A percentile compares a stretch with the other conserved stretches of the same genome.
These are phyloP conservation scores for Cladosporium velox DNA, from an alignment of 2,329 filamentous ascomycete genomes.

Conservation along the genomic window DNA sequence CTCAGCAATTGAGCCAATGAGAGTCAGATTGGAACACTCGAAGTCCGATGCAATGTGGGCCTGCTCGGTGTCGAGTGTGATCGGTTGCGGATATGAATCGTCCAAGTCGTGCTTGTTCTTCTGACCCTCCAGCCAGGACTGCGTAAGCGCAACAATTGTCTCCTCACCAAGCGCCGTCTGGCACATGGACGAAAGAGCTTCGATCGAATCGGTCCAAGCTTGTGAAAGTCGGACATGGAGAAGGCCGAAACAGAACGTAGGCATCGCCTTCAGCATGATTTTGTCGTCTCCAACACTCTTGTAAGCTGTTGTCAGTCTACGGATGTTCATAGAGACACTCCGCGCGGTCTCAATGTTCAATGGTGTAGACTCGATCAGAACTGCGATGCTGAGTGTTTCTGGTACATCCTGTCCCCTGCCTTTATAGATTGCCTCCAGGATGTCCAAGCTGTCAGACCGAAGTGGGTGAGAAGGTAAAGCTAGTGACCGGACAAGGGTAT, in stretches of 20 bases:
- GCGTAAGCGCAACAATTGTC: slow-evolving; percentile 68
- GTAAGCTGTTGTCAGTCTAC: slow-evolving; percentile 71
- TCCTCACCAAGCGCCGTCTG: slow-evolving; percentile 72
- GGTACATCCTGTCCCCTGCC: slow-evolving; percentile 52
- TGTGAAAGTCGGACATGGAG: slow-evolving; percentile 82
- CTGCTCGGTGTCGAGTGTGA: slow-evolving; percentile 29
- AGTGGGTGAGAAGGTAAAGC: slow-evolving; percentile 73
- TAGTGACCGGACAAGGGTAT: slow-evolving; percentile 71
- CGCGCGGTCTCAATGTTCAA: slow-evolving; percentile 75
- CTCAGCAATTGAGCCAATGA: slow-evolving; percentile 56
- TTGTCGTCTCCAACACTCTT: slow-evolving; percentile 58
- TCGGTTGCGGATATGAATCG: not conserved
- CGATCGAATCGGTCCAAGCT: slow-evolving; percentile 81
- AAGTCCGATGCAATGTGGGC: slow-evolving; percentile 66
- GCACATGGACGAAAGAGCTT: slow-evolving; percentile 73
- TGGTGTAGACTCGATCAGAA: slow-evolving; percentile 77
- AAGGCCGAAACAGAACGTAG: slow-evolving; percentile 84
- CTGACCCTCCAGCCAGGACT: slow-evolving; percentile 67
- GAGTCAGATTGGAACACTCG: slow-evolving; percentile 75
- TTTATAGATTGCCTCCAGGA: slow-evolving; percentile 65
- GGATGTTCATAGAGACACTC: slow-evolving; percentile 79
- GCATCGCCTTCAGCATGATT: slow-evolving; percentile 72
- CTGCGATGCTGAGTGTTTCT: slow-evolving; percentile 63
- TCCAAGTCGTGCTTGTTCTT: slow-evolving; percentile 18
- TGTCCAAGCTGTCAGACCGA: slow-evolving; percentile 69